phyloP scores from a whole-genome alignment of 768 basidiomycete species.

The Tylopilus vinaceipallidus region DNA sequence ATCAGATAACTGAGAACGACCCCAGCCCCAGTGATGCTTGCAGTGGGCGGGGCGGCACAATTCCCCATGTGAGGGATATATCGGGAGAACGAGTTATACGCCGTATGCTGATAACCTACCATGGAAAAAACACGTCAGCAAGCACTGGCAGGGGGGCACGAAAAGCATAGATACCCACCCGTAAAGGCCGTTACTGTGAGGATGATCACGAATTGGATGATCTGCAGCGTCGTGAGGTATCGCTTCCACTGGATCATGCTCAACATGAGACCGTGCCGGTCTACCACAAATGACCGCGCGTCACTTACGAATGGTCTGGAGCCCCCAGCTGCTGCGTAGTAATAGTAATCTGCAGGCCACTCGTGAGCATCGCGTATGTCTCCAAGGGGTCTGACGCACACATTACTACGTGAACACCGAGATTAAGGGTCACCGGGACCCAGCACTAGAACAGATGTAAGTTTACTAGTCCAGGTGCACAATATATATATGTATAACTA shows the following conservation, averaged over 20 bases:
- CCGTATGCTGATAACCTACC: conserved; percentile 20
- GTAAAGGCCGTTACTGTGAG: conserved; percentile 8
- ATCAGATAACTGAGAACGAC: conserved; percentile 20
- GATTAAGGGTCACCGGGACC: conserved; percentile 86
- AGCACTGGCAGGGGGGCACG: no score
- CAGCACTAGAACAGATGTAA: conserved; percentile 60
- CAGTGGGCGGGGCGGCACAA: conserved; percentile 14
- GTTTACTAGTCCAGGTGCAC: not conserved
- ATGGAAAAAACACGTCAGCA: not conserved
- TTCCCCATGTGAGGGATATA: conserved; percentile 18
- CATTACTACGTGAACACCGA: conserved; percentile 93
- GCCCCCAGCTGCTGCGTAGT: conserved; percentile 86
- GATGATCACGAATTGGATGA: conserved; percentile 21
- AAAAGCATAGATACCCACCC: no score
- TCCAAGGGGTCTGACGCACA: conserved; percentile 48
- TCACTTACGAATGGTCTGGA: conserved; percentile 18
- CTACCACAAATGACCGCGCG: no score
- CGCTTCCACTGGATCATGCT: conserved; percentile 23
- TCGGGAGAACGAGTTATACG: conserved; percentile 17
- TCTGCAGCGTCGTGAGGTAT: conserved; percentile 25
- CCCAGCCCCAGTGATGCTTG: conserved; percentile 7
- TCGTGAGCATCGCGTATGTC: not conserved
- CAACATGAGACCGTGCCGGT: no score
- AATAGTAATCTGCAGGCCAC: conserved; percentile 80
- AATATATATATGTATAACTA: conserved; percentile 42